Percentiles rank a stretch among this genome's conserved stretches.
Conservation (phyloP, 139 green algal species). For the Chlorella sp. region DNA sequence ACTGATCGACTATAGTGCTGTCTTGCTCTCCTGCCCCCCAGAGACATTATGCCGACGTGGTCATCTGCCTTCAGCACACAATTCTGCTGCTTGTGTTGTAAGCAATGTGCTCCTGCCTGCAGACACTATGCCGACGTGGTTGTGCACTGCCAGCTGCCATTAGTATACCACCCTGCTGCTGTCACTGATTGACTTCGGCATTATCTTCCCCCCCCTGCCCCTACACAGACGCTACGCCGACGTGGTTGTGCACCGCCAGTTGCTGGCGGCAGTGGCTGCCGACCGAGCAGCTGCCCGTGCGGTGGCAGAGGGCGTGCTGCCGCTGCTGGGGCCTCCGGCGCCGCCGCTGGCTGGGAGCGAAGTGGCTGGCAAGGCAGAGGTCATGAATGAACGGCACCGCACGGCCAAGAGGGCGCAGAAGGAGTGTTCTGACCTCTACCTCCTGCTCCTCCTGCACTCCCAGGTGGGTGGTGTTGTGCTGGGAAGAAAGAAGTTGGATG, state of each 20-base stretch:
- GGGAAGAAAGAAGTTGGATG: too few species aligned
- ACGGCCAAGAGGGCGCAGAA: conserved; percentile 68
- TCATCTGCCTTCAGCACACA: too few species aligned
- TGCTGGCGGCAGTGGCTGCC: conserved; percentile 58
- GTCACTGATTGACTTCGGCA: too few species aligned
- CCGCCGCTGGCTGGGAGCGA: conserved; percentile 49
- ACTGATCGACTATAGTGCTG: too few species aligned
- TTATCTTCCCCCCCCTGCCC: neutral
- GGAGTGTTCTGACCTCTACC: conserved; percentile 74
- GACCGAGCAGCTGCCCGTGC: neutral
- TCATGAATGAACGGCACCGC: conserved; percentile 73
- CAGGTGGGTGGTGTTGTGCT: conserved; percentile 4
- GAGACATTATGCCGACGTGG: too few species aligned
- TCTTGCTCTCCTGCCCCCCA: too few species aligned
- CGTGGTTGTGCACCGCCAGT: conserved; percentile 77
- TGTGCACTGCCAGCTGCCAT: conserved; percentile 61
- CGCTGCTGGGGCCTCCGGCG: neutral
- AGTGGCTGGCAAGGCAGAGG: conserved; percentile 41
- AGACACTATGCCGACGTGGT: conserved; percentile 84
- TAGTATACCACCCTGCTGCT: neutral
- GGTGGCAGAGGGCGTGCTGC: neutral
- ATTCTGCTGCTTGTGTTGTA: too few species aligned
- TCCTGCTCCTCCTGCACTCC: conserved; percentile 71
- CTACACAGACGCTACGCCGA: conserved; percentile 85
- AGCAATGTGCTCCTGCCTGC: too few species aligned